Base-by-base conservation (phyloP, 192 early-diverging fungal genomes). In the Diversispora epigaea region DNA sequence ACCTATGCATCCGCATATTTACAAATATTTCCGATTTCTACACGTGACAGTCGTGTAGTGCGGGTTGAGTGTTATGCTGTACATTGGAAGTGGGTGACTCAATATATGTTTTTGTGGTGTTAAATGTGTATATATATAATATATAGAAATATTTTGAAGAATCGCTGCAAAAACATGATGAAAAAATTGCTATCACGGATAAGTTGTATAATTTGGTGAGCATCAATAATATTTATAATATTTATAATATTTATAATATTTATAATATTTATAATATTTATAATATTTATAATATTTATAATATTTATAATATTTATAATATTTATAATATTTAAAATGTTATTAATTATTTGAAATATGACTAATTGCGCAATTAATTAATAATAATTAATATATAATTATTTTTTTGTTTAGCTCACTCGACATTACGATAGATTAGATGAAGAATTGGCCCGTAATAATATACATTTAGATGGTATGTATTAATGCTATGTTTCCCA, bases 171-270 rank as follows among this genome's bases (percentile, higher is more conserved):
- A 64, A 44, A 64, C 62, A 64, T 17, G 62, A 64, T 17, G 62
- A 64, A 64, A 64, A 64, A 64, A 64, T 64, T 44, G 62, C 62
- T 3, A 40, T 64, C 22, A 40, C 62, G n/a, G 62, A 64, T 44
- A 64, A 64, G 11, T 40, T 64, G 39, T 64, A 64, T 64, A 64
- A 40, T 9, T 40, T 64, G n/a, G 62, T 64, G 8, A 64, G 62
- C 41, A 39, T 63, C 25, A 58, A 11, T 22, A 58, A 58, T 22
- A 22, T 58, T 12, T 3, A 58, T 22, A 58, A 25, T 22, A 22
- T 25, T n/a, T n/a, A 11, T 22, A 58, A 58, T 22, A 22, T 58
- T 12, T 3, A 58, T 22, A 58, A 25, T 22, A 22, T 25, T n/a
- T n/a, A 11, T 22, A 58, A 58, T 22, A 22, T 58, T 12, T 3